Percentiles rank a stretch among this genome's conserved stretches.
These are phyloP conservation scores for Sporisorium exsertum DNA, from an alignment of 1,284 basidiomycete species.

Conservation along the genomic window DNA sequence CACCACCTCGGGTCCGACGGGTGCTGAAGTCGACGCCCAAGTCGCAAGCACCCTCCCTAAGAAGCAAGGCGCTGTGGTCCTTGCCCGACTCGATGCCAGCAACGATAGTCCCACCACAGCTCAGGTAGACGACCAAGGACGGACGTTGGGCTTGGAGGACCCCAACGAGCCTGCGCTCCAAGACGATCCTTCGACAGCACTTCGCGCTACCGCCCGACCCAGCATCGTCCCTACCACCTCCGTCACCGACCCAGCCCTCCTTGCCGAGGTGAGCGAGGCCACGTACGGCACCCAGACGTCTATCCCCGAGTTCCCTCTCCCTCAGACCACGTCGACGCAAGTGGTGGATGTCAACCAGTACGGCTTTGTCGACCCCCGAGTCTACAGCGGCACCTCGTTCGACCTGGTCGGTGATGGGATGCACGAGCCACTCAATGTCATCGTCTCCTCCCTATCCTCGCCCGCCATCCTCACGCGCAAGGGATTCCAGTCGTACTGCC, in stretches of 20 bases:
- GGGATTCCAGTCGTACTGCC: constrained; percentile 59
- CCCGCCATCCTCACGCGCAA: constrained; percentile 51
- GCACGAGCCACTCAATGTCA: constrained; percentile 66
- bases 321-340: background rate
- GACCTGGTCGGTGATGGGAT: constrained; percentile 47
- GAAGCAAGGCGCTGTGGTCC: constrained; percentile 9
- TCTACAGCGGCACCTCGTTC: constrained; percentile 52
- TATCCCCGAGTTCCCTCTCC: constrained; percentile 22
- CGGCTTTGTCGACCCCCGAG: constrained; percentile 52
- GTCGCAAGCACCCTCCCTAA: constrained; percentile 35
- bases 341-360: constrained; percentile 31
- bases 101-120: background rate
- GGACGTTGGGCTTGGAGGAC: constrained; percentile 49
- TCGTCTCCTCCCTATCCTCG: constrained; percentile 58
- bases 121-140: constrained; percentile 35
- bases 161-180: constrained; percentile 34
- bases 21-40: constrained; percentile 41
- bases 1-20: constrained; percentile 28
- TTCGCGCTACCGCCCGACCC: constrained; percentile 12
- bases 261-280: constrained; percentile 10
- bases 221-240: constrained; percentile 16
- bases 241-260: constrained; percentile 14
- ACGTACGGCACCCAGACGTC: constrained; percentile 32
- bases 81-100: background rate
- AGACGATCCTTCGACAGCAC: constrained; percentile 31